Conservation (phyloP, 257 asterid genomes). For the Prunella vulgaris region DNA sequence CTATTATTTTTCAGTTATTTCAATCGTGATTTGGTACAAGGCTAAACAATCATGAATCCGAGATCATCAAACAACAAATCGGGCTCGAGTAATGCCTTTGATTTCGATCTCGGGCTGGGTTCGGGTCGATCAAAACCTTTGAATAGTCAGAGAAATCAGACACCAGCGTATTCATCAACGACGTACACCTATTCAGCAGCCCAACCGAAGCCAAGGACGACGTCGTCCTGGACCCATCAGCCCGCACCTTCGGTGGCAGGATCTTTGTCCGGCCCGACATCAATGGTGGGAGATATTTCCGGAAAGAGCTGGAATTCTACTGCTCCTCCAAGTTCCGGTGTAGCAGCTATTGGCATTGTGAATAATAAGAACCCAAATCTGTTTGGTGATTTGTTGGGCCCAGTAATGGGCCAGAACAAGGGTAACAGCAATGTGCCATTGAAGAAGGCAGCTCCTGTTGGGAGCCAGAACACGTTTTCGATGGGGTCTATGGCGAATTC, state of each 20-base stretch:
- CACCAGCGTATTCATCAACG: conserved; percentile 39
- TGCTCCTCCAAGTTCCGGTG: conserved; percentile 30
- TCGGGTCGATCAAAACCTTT: conserved; percentile 56
- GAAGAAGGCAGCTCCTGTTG: conserved; percentile 46
- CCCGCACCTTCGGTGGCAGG: conserved; percentile 48
- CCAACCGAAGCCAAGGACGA: conserved; percentile 39
- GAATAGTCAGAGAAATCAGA: conserved; percentile 54
- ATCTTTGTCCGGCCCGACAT: conserved; percentile 52
- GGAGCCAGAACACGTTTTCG: conserved; percentile 40
- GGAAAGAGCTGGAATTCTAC: conserved; percentile 89
- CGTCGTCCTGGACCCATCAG: conserved; percentile 76
- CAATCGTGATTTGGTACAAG: background rate
- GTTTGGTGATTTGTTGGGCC: conserved; percentile 83
- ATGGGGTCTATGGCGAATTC: conserved; percentile 72
- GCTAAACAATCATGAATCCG: conserved; percentile 54
- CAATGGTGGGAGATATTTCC: conserved; percentile 89
- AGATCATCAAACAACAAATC: conserved; percentile 53
- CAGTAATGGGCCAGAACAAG: conserved; percentile 65
- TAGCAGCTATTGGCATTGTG: conserved; percentile 38
- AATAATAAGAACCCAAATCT: conserved; percentile 72
- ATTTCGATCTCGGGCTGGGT: conserved; percentile 79
- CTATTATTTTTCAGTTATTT: conserved; percentile 1
- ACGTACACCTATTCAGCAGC: conserved; percentile 35
- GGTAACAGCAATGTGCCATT: conserved; percentile 53
- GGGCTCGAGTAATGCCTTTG: conserved; percentile 54